These are phyloP conservation scores for Hypomyces perniciosus DNA, from an alignment of 2,329 filamentous ascomycete species.

Conservation along the genomic window DNA sequence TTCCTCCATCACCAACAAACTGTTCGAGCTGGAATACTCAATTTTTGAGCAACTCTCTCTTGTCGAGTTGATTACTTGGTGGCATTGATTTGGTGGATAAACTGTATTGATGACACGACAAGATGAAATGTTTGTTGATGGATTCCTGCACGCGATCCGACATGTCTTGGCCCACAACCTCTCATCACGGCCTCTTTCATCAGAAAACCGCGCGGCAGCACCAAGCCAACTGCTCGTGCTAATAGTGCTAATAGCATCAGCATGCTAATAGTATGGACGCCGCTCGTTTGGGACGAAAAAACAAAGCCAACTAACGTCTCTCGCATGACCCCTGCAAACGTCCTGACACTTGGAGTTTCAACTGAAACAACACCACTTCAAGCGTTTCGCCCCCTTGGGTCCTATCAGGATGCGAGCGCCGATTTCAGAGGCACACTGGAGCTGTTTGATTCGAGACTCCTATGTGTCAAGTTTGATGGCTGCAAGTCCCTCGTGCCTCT, in stretches of 20 bases:
- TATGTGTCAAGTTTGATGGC: conserved; percentile 5
- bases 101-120: no score
- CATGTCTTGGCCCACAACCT: neutral
- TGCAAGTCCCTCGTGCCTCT: neutral
- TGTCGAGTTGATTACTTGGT: no score
- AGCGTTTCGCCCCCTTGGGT: conserved; percentile 5
- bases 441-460: conserved; percentile 1
- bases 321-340: conserved; percentile 13
- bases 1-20: neutral
- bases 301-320: neutral
- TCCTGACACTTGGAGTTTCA: conserved; percentile 43
- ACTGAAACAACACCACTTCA: conserved; percentile 30
- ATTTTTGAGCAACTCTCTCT: no score
- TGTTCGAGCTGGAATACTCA: no score
- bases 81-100: no score
- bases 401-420: neutral
- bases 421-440: neutral
- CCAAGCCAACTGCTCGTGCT: no score
- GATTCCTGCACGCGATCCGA: neutral
- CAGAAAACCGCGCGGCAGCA: no score
- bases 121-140: no score
- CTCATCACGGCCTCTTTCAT: no score
- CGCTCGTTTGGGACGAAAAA: neutral
- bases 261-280: neutral
- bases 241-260: neutral